Evolutionary conservation across 179 eudicot genomes (phyloP).

Genomic region (Patellifolia procumbens): DNA sequence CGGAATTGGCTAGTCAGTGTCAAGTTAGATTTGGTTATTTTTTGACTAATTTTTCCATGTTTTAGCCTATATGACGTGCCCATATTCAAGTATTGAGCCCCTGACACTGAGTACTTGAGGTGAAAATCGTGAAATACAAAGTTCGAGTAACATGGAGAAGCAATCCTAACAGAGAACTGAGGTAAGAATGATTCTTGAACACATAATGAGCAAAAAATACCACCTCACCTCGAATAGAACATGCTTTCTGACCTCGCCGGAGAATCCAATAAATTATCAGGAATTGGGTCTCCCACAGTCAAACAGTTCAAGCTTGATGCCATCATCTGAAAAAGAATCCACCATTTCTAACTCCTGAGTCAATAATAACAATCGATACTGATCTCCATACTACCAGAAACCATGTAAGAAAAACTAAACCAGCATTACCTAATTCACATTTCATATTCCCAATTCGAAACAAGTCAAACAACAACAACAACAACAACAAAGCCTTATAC

Average conservation of each 20-base stretch:
- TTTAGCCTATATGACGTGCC: background rate
- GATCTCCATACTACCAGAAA: background rate
- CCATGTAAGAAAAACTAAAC: background rate
- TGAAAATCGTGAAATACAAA: no score
- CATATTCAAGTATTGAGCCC: background rate
- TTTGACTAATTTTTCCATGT: background rate
- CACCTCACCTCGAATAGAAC: constrained; percentile 56
- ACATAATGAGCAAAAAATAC: background rate
- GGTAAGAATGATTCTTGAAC: background rate
- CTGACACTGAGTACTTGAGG: no score
- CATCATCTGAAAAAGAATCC: constrained; percentile 64
- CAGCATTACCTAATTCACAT: no score
- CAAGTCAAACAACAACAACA: no score
- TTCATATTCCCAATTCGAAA: no score
- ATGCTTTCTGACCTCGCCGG: constrained; percentile 76
- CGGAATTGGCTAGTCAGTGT: background rate
- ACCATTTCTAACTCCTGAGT: constrained; percentile 17
- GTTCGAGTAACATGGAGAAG: no score
- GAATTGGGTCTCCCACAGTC: constrained; percentile 76
- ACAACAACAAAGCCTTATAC: no score
- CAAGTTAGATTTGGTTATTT: background rate
- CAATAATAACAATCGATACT: constrained; percentile 6
- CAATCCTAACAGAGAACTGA: no score
- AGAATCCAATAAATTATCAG: constrained; percentile 78
- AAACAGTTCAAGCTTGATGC: constrained; percentile 95